phyloP scores from a whole-genome alignment of 176 grass and related monocot species.

The Bothriochloa decipiens region DNA sequence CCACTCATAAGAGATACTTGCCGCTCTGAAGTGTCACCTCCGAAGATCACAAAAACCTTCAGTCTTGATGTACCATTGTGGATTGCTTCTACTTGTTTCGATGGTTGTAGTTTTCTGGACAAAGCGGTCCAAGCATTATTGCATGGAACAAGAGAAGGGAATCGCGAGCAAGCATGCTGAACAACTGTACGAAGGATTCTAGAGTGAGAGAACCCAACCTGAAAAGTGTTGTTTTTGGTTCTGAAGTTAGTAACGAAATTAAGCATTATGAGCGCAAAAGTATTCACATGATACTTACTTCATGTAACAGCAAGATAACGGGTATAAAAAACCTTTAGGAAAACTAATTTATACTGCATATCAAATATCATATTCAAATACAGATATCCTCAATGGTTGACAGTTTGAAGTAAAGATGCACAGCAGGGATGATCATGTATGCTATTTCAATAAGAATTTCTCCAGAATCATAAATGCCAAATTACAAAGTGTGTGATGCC shows the following conservation, averaged over 20 bases:
- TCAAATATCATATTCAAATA: conserved; percentile 17
- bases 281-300: conserved; percentile 26
- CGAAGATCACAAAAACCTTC: conserved; percentile 94
- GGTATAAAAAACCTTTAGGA: conserved; percentile 26
- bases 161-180: conserved; percentile 82
- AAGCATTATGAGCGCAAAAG: conserved; percentile 26
- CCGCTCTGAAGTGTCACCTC: conserved; percentile 93
- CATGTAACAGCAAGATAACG: conserved; percentile 17
- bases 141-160: conserved; percentile 68
- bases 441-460: conserved; percentile 10
- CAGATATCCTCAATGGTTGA: conserved; percentile 14
- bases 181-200: conserved; percentile 77
- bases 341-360: not conserved
- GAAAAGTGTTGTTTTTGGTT: conserved; percentile 37
- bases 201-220: conserved; percentile 97
- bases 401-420: conserved; percentile 10
- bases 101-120: conserved; percentile 57
- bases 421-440: conserved; percentile 22
- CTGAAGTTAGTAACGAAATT: conserved; percentile 23
- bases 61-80: conserved; percentile 40
- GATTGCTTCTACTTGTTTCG: conserved; percentile 37
- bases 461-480: not conserved
- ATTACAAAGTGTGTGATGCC: conserved; percentile 11
- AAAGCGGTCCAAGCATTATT: conserved; percentile 70
- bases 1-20: conserved; percentile 99